Base-by-base conservation (phyloP, 2,329 filamentous ascomycete species). In the Aspergillus sp. region DNA sequence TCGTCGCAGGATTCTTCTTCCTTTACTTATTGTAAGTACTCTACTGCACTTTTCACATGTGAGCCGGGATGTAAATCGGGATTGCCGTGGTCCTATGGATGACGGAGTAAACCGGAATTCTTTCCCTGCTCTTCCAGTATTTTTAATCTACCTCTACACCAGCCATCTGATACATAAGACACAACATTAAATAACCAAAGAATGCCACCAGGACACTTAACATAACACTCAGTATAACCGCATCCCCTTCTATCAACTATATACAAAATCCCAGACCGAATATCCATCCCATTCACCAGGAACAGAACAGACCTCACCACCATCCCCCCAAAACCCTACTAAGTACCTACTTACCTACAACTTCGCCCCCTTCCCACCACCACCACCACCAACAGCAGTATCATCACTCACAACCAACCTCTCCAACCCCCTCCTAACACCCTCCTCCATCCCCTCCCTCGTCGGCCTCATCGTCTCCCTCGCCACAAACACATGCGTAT, bases 401-500 rank as follows among this genome's bases (percentile, higher is more conserved):
- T 13, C 19, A 48, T 17, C 44, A 17, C 38, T 66, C 38, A 82
- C 75, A 38, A 83, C 66, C 68, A 90, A 77, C 64, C 80, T 84
- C 73, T 85, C 80, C 58, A 91, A 76, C 1, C 87, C 88, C 38
- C 72, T 71, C 25, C 86, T 65, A 54, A 78, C 71, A 48, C 60
- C 62, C 51, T 60, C 66, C 61, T 75, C 72, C 76, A 80, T 78
- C 15, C 76, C 82, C 27, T 88, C 90, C 23, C 80, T 75, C 23
- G 82, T 84, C n/a, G 91, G 90, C 62, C 87, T 84, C 65, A 88
- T 86, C 15, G 85, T 89, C 39, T 83, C 82, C 54, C 90, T 83
- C 61, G 93, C 86, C n/a, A 96, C 90, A 78, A 94, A 96, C 10
- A 96, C 91, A 73, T 96, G 93, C 13, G 92, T 84, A 71, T 95